Evolutionary conservation across 495 filamentous ascomycete genomes (phyloP).

Genomic region (Barbatosphaeria neglecta): DNA sequence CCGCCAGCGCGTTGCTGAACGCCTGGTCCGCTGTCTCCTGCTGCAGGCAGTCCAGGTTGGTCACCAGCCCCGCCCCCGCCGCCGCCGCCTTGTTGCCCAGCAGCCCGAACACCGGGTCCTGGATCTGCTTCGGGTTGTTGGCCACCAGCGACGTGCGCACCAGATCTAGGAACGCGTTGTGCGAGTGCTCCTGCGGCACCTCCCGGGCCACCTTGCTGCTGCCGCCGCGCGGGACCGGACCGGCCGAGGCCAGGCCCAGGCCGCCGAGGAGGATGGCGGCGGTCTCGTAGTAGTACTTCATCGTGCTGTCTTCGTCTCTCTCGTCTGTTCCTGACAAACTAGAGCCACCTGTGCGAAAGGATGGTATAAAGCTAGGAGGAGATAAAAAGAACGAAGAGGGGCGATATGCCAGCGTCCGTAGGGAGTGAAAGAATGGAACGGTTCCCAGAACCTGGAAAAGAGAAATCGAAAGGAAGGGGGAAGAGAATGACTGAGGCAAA

Average conservation of each 20-base stretch:
- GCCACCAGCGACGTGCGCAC: conserved; percentile 34
- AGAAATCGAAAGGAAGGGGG: conserved; percentile 10
- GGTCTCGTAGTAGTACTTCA: conserved; percentile 29
- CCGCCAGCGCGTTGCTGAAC: conserved; percentile 57
- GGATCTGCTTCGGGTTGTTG: conserved; percentile 50
- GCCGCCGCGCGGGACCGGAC: conserved; percentile 10
- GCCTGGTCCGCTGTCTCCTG: conserved; percentile 57
- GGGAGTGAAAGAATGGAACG: background rate
- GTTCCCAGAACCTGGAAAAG: conserved; percentile 34
- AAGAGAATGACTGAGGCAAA: background rate
- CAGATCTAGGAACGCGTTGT: conserved; percentile 40
- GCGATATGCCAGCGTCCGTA: conserved; percentile 7
- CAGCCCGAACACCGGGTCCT: conserved; percentile 52
- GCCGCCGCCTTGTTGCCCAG: conserved; percentile 49
- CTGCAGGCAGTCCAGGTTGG: conserved; percentile 52
- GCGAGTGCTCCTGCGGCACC: conserved; percentile 54
- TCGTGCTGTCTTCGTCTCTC: conserved; percentile 28
- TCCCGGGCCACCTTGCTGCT: conserved; percentile 25
- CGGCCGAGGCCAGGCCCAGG: conserved; percentile 18
- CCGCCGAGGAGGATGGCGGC: conserved; percentile 19
- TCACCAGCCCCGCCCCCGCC: conserved; percentile 42
- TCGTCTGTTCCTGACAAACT: conserved; percentile 4
- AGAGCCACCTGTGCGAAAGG: conserved; percentile 19
- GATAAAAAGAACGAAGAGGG: conserved; percentile 20
- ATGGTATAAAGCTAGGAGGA: conserved; percentile 12